Percentiles rank a stretch among this genome's conserved stretches.
These are phyloP conservation scores for Capronia coronata DNA, from an alignment of 2,329 filamentous ascomycete genomes.

Conservation along the genomic window DNA sequence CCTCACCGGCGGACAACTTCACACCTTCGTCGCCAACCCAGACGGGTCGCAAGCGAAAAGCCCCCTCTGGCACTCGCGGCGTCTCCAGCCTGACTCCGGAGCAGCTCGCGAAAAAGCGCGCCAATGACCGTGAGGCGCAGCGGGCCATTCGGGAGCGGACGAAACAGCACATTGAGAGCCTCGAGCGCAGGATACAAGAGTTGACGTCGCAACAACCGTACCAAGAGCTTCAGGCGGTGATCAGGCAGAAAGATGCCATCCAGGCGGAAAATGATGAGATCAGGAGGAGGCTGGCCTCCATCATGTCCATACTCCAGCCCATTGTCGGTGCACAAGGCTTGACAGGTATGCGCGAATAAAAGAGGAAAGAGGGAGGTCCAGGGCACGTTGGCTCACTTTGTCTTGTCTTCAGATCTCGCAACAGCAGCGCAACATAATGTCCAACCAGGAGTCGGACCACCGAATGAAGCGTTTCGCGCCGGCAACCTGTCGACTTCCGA, in stretches of 20 bases:
- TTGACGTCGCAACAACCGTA: constrained; percentile 75
- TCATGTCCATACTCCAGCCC: constrained; percentile 52
- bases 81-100: constrained; percentile 83
- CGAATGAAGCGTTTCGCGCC: constrained; percentile 12
- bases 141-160: constrained; percentile 77
- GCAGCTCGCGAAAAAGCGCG: constrained; percentile 81
- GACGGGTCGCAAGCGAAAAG: constrained; percentile 38
- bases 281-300: constrained; percentile 58
- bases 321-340: constrained; percentile 38
- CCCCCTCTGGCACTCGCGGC: constrained; percentile 53
- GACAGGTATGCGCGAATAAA: constrained; percentile 35
- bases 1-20: constrained; percentile 11
- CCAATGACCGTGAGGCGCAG: constrained; percentile 85
- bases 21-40: constrained; percentile 14
- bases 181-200: constrained; percentile 67
- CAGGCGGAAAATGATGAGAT: constrained; percentile 76
- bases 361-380: background rate
- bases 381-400: background rate
- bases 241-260: constrained; percentile 69
- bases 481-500: constrained; percentile 9
- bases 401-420: constrained; percentile 18
- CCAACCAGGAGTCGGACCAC: constrained; percentile 17
- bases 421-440: constrained; percentile 26
- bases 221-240: constrained; percentile 69
- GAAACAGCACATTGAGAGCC: constrained; percentile 67